phyloP scores from a whole-genome alignment of 2,329 filamentous ascomycete genomes.

The Cladobotryum mycophilum region DNA sequence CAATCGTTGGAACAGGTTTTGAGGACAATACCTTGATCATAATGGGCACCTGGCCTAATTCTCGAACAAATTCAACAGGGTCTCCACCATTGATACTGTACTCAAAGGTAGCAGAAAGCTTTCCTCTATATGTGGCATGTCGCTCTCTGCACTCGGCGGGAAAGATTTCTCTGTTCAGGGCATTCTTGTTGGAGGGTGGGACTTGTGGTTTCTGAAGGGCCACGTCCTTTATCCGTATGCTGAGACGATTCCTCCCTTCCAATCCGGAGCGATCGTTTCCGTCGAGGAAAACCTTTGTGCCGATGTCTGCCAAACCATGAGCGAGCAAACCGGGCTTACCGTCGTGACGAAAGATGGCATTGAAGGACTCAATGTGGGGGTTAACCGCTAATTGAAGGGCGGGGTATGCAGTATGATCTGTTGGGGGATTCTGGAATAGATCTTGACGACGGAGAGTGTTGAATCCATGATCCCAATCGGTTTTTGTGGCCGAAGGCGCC shows the following conservation, averaged over 20 bases:
- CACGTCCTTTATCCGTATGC: slow-evolving; percentile 72
- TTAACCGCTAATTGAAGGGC: slow-evolving; percentile 77
- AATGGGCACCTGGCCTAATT: slow-evolving; percentile 82
- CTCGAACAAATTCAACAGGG: slow-evolving; percentile 72
- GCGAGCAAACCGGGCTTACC: slow-evolving; percentile 56
- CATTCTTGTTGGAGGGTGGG: slow-evolving; percentile 76
- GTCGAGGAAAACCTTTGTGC: slow-evolving; percentile 80
- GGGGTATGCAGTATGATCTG: slow-evolving; percentile 82
- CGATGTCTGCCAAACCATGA: slow-evolving; percentile 80
- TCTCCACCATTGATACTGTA: slow-evolving; percentile 84
- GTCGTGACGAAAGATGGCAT: slow-evolving; percentile 71
- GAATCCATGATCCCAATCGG: slow-evolving; percentile 78
- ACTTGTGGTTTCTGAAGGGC: slow-evolving; percentile 76
- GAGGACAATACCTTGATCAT: slow-evolving; percentile 70
- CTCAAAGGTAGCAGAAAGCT: slow-evolving; percentile 75
- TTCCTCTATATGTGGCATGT: slow-evolving; percentile 84
- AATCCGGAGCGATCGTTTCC: slow-evolving; percentile 59
- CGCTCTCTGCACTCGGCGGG: slow-evolving; percentile 92
- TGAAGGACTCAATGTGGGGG: slow-evolving; percentile 94
- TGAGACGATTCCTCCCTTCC: slow-evolving; percentile 64
- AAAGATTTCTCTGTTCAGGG: slow-evolving; percentile 75
- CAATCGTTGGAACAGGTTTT: neutral
- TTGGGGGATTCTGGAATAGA: slow-evolving; percentile 83
- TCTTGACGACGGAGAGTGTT: slow-evolving; percentile 79
- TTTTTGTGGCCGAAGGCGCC: slow-evolving; percentile 54